Evolutionary conservation across 2,329 filamentous ascomycete genomes (phyloP).

Genomic region (Aspergillus sp.): DNA sequence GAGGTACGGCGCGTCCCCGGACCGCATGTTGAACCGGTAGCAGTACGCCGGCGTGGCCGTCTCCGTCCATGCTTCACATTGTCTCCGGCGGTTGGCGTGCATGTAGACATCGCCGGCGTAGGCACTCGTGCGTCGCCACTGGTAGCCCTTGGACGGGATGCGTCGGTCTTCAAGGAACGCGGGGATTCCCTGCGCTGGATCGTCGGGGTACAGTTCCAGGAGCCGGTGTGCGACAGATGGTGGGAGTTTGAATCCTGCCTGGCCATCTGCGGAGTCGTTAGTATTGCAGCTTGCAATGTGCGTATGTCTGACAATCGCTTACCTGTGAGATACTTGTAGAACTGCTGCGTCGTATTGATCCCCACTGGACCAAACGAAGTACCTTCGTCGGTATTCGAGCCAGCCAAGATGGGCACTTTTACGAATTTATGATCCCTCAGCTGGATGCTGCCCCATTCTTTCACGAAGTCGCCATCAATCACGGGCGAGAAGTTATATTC

Average conservation of each 20-base stretch:
- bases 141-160: slow-evolving; percentile 39
- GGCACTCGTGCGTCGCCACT: slow-evolving; percentile 56
- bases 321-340: slow-evolving; percentile 43
- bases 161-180: slow-evolving; percentile 36
- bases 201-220: slow-evolving; percentile 54
- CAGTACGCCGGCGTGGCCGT: slow-evolving; percentile 54
- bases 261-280: slow-evolving; percentile 22
- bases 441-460: slow-evolving; percentile 53
- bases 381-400: slow-evolving; percentile 67
- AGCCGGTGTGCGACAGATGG: slow-evolving; percentile 38
- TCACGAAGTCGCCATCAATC: slow-evolving; percentile 58
- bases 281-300: not conserved
- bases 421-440: slow-evolving; percentile 60
- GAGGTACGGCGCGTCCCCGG: slow-evolving; percentile 43
- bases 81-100: slow-evolving; percentile 55
- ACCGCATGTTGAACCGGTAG: slow-evolving; percentile 60
- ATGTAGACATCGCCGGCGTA: slow-evolving; percentile 56
- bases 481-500: slow-evolving; percentile 41
- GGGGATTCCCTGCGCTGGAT: slow-evolving; percentile 51
- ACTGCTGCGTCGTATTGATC: slow-evolving; percentile 57
- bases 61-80: slow-evolving; percentile 52
- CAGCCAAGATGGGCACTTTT: slow-evolving; percentile 62
- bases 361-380: slow-evolving; percentile 54
- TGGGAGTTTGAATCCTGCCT: slow-evolving; percentile 22
- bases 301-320: not conserved